Evolutionary conservation across 2,329 filamentous ascomycete genomes (phyloP), one percentile per base, ranked within the genome.

Genomic region (Penicillium brasilianum): DNA sequence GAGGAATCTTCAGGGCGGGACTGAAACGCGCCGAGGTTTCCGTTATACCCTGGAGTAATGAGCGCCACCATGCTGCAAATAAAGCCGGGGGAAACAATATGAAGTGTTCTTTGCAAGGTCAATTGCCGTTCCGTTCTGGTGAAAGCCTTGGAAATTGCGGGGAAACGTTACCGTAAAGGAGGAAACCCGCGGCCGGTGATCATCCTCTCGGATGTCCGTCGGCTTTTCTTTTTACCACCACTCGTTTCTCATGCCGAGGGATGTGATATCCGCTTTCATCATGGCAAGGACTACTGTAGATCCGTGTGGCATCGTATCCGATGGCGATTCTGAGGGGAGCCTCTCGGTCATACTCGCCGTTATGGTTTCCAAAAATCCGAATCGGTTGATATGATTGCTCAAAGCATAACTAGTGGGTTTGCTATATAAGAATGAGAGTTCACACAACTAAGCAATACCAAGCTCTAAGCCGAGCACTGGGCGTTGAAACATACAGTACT

Each of bases 181-280:
- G 30, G 32, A 36, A n/a, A 34, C 37, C 52, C 58, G 51, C 51
- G 25, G 52, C 49, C 46, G 37, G 7, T 25, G 18, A 8, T 53
- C 6, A 18, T 53, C 3, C 39, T 50, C 28, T 14, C 36, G 18
- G 34, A 10, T 57, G 39, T 5, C 34, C 49, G 48, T 30, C 58
- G 58, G 58, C n/a, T 6, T 54, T 49, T 60, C 20, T 57, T 57
- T 60, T 60, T 60, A 22, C 58, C 58, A 60, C 58, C 58, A 60
- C 48, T 60, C 52, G 3, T 60, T 60, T 53, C n/a, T 30, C 7
- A 48, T 8, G 8, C 16, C 25, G 44, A 30, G 22, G 16, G 44
- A 48, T n/a, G 25, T n/a, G 25, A 48, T 30, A 30, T 30, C 44
- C 44, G 14, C 22, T 30, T 30, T 30, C 0, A 22, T 3, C 14